These are phyloP conservation scores for Pueraria montana DNA, from an alignment of 306 rosid species.

Conservation along the genomic window DNA sequence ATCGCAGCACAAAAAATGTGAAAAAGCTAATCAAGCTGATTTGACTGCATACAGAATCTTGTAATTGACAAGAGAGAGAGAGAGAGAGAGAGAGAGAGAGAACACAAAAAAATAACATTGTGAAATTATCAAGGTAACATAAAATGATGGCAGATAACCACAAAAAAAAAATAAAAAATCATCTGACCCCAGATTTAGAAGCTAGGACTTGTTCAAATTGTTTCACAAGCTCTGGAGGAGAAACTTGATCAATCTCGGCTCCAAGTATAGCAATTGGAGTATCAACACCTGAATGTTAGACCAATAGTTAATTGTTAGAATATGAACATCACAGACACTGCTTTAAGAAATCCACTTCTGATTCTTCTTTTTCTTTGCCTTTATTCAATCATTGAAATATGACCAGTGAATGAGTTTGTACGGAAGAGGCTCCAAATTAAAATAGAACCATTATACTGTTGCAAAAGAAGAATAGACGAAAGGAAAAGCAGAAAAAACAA, in stretches of 20 bases:
- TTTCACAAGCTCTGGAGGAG: conserved; percentile 69
- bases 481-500: too few species aligned
- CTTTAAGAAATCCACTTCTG: too few species aligned
- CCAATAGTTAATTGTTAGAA: neutral
- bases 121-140: neutral
- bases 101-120: neutral
- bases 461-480: too few species aligned
- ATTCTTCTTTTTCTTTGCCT: too few species aligned
- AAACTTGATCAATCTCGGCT: conserved; percentile 64
- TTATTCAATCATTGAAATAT: too few species aligned
- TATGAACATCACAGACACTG: too few species aligned
- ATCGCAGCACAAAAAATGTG: neutral
- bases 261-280: conserved; percentile 69
- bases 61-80: neutral
- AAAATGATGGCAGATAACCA: neutral
- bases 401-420: too few species aligned
- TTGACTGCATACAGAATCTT: conserved; percentile 11
- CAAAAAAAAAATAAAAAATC: neutral
- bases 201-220: conserved; percentile 68
- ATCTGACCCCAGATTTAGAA: conserved; percentile 67
- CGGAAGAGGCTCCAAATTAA: too few species aligned
- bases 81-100: neutral
- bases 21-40: neutral
- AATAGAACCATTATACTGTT: too few species aligned
- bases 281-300: conserved; percentile 60